A percentile compares a stretch with the other conserved stretches of the same genome.
phyloP scores from a whole-genome alignment of 768 basidiomycete species.

The Rhizopogon rudus region DNA sequence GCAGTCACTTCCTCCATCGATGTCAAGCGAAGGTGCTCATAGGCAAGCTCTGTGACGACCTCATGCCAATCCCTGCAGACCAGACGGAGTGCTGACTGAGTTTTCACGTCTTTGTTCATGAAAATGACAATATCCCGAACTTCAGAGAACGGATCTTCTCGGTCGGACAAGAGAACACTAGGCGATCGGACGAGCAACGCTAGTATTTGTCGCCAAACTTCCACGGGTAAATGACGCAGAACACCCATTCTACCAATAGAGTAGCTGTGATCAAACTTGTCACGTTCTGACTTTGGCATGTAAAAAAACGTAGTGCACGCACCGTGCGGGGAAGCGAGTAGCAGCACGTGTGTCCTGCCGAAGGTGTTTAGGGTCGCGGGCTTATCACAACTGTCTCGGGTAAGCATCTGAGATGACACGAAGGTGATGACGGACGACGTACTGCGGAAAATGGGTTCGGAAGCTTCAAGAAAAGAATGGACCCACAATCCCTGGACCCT shows the following conservation, averaged over 20 bases:
- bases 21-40: slow-evolving; percentile 37
- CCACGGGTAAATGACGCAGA: slow-evolving; percentile 25
- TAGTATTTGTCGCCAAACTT: slow-evolving; percentile 39
- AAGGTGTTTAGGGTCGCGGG: no score
- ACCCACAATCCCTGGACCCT: neutral
- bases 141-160: slow-evolving; percentile 37
- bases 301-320: neutral
- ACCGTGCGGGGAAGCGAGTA: neutral
- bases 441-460: neutral
- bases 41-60: slow-evolving; percentile 32
- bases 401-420: neutral
- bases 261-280: neutral
- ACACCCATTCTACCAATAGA: neutral
- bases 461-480: neutral
- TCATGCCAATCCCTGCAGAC: slow-evolving; percentile 36
- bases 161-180: slow-evolving; percentile 26
- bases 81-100: slow-evolving; percentile 27
- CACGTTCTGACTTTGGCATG: neutral
- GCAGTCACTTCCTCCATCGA: slow-evolving; percentile 29
- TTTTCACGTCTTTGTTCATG: slow-evolving; percentile 18
- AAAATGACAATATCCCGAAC: slow-evolving; percentile 26
- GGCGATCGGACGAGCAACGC: slow-evolving; percentile 28
- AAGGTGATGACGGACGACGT: neutral
- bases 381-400: neutral
- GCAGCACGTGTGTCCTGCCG: neutral